These are phyloP conservation scores for Akanthomyces muscarius DNA, from an alignment of 2,329 filamentous ascomycete genomes.

Conservation along the genomic window DNA sequence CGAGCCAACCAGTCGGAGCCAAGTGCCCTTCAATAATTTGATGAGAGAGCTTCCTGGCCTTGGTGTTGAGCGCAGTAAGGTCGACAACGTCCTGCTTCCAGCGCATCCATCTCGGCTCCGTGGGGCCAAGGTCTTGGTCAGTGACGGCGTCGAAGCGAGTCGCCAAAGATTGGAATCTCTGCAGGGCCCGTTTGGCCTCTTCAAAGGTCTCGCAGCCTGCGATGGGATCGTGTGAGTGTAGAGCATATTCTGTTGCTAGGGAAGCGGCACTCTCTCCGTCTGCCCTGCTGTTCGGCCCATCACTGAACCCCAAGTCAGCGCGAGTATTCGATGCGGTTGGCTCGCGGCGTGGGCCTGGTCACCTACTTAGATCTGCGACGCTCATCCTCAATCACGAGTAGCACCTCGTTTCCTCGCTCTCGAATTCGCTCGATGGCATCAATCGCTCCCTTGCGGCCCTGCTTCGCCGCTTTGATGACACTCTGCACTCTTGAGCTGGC, in stretches of 20 bases:
- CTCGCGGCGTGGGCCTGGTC: too few species aligned
- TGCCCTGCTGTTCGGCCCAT: neutral
- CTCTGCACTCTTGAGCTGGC: neutral
- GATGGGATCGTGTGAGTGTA: slow-evolving; percentile 8
- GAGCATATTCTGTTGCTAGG: neutral
- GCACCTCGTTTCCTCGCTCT: neutral
- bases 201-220: slow-evolving; percentile 15
- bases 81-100: slow-evolving; percentile 33
- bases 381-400: neutral
- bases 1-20: slow-evolving; percentile 22
- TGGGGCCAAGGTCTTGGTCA: slow-evolving; percentile 20
- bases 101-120: slow-evolving; percentile 27
- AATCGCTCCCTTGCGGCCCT: slow-evolving; percentile 4
- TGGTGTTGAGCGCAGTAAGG: slow-evolving; percentile 28
- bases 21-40: slow-evolving; percentile 26
- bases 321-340: neutral
- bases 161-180: slow-evolving; percentile 20
- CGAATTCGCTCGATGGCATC: slow-evolving; percentile 1
- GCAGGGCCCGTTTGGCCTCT: neutral
- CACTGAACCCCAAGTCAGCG: neutral
- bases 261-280: neutral
- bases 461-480: neutral
- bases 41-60: slow-evolving; percentile 24
- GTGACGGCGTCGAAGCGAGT: slow-evolving; percentile 25
- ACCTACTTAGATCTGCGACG: neutral